phyloP scores from a whole-genome alignment of 2,329 filamentous ascomycete species.

The Colletotrichum trifolii region DNA sequence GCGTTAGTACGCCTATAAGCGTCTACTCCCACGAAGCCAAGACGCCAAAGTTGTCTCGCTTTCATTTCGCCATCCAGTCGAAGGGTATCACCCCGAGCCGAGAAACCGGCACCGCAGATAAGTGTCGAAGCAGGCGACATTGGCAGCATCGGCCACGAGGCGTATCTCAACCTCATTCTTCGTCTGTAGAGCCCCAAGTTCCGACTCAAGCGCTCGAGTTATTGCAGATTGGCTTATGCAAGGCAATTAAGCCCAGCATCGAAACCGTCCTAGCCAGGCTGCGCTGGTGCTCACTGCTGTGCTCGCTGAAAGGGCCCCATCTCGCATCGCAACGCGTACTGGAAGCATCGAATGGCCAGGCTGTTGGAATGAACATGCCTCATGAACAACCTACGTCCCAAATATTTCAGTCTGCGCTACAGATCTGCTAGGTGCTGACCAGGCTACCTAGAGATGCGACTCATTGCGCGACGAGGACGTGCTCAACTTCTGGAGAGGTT shows the following conservation, averaged over 20 bases:
- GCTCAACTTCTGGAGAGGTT: slow-evolving; percentile 66
- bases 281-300: slow-evolving; percentile 62
- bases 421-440: slow-evolving; percentile 59
- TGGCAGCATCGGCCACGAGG: not conserved
- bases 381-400: slow-evolving; percentile 40
- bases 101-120: slow-evolving; percentile 15
- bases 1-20: slow-evolving; percentile 39
- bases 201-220: not conserved
- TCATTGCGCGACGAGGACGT: slow-evolving; percentile 62
- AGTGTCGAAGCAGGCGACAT: slow-evolving; percentile 9
- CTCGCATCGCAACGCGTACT: slow-evolving; percentile 11
- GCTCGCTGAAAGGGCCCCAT: slow-evolving; percentile 52
- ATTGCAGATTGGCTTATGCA: slow-evolving; percentile 23
- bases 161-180: slow-evolving; percentile 7
- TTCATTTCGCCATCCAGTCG: slow-evolving; percentile 27
- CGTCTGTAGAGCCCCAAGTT: slow-evolving; percentile 5
- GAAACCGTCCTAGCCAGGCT: slow-evolving; percentile 32
- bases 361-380: slow-evolving; percentile 29
- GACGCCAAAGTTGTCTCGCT: slow-evolving; percentile 7
- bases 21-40: slow-evolving; percentile 15
- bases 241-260: slow-evolving; percentile 23
- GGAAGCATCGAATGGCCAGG: slow-evolving; percentile 23
- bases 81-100: slow-evolving; percentile 35
- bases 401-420: slow-evolving; percentile 38
- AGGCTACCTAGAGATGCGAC: slow-evolving; percentile 58